A percentile compares a stretch with the other conserved stretches of the same genome.
phyloP scores from a whole-genome alignment of 106 monocot genomes.

The Dactylorhiza incarnata region DNA sequence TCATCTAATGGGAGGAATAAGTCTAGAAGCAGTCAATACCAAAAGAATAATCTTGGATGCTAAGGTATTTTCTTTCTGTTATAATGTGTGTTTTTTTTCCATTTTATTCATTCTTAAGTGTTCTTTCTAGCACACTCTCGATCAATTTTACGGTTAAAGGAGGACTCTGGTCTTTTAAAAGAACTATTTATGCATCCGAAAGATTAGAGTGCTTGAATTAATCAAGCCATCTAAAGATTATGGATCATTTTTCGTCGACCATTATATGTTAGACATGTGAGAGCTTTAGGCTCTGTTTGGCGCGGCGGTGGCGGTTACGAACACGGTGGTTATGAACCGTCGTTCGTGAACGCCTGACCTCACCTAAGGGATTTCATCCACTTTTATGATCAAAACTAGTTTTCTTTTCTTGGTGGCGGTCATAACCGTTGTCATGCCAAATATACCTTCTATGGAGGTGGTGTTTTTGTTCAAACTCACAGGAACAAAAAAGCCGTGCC shows the following conservation, averaged over 20 bases:
- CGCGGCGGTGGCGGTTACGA: too few relatives aligned
- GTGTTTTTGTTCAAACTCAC: too few relatives aligned
- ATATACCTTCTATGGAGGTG: too few relatives aligned
- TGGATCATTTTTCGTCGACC: background rate
- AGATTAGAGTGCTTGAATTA: background rate
- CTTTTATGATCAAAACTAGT: too few relatives aligned
- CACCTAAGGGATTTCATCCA: too few relatives aligned
- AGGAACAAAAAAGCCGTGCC: too few relatives aligned
- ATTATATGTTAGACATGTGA: background rate
- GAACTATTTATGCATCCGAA: background rate
- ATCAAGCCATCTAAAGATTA: background rate
- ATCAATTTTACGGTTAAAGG: background rate
- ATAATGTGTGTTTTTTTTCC: background rate
- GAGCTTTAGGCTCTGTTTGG: background rate
- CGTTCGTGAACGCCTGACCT: too few relatives aligned
- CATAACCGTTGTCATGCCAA: too few relatives aligned
- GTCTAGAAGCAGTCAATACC: conserved; percentile 47
- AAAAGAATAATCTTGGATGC: conserved; percentile 60
- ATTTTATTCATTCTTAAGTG: background rate
- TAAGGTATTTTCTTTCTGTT: conserved; percentile 34
- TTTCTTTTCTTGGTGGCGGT: too few relatives aligned
- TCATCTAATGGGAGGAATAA: conserved; percentile 94
- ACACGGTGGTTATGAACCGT: too few relatives aligned
- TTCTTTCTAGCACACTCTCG: background rate
- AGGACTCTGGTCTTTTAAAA: background rate